phyloP scores from a whole-genome alignment of 805 yeast species.

The Candida manassasensis region DNA sequence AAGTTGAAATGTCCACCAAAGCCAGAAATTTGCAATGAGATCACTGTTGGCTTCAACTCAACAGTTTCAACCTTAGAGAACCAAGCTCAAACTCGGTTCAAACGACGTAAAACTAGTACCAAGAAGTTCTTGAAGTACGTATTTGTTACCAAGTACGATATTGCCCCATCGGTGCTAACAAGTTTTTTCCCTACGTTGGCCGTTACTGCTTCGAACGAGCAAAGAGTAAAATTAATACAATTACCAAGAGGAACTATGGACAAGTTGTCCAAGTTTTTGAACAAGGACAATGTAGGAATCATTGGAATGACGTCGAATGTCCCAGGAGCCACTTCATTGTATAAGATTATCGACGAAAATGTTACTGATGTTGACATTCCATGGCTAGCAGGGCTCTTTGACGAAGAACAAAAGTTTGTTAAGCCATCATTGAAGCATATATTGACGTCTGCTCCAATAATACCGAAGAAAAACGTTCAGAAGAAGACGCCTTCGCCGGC shows the following conservation, averaged over 20 bases:
- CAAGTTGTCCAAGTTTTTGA: slow-evolving; percentile 25
- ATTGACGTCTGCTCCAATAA: slow-evolving; percentile 43
- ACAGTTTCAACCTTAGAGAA: slow-evolving; percentile 45
- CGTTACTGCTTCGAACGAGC: slow-evolving; percentile 37
- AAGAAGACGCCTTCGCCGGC: slow-evolving; percentile 15
- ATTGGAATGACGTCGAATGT: slow-evolving; percentile 29
- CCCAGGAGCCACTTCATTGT: slow-evolving; percentile 25
- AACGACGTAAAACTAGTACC: background rate
- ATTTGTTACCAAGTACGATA: slow-evolving; percentile 60
- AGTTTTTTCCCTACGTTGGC: slow-evolving; percentile 57
- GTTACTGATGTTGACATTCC: slow-evolving; percentile 40
- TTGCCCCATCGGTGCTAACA: slow-evolving; percentile 44
- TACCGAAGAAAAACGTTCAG: slow-evolving; percentile 18
- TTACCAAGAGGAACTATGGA: slow-evolving; percentile 46
- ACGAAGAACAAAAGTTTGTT: slow-evolving; percentile 15
- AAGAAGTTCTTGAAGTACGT: slow-evolving; percentile 33
- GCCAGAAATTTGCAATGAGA: slow-evolving; percentile 19
- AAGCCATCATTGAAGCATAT: slow-evolving; percentile 40
- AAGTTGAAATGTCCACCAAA: slow-evolving; percentile 12
- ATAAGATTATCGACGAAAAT: slow-evolving; percentile 20
- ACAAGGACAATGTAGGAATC: slow-evolving; percentile 25
- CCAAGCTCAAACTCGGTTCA: slow-evolving; percentile 26
- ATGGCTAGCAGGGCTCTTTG: slow-evolving; percentile 38
- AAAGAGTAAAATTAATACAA: slow-evolving; percentile 52
- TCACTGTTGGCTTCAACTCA: slow-evolving; percentile 51